Evolutionary conservation across 352 stramenopile species (phyloP), one percentile per base, ranked within the genome.

Genomic region (Pythium vanterpoolii): DNA sequence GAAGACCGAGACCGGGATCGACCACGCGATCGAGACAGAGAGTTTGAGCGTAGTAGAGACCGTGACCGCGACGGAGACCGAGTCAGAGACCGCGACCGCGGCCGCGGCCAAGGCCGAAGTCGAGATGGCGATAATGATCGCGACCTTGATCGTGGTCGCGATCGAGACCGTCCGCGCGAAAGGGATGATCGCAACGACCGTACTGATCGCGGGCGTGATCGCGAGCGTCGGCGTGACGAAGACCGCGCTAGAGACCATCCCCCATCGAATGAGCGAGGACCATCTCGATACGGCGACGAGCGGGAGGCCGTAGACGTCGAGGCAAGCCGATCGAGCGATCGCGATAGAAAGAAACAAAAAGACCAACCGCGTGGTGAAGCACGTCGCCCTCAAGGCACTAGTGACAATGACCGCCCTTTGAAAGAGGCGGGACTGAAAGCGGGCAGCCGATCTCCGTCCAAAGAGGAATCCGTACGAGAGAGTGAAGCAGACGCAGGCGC

Each of bases 31-130:
- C 14, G 31, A 9, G 26, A 49, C 51, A 23, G 24, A 36, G 50
- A 57, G 24, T 47, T 62, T 19, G 52, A 64, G 10, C 27, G n/a
- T 36, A 33, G 50, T 21, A 43, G 47, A 6, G 56, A 72, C 16
- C 50, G 39, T 27, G 23, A 40, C 30, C 55, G 31, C 1, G 45
- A 56, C 13, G 26, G 26, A 6, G 39, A 49, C 31, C 52, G 39
- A 40, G 39, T 39, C 13, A 21, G 30, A 11, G 21, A 50, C 21
- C 23, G 31, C 19, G 33, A 53, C 31, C 55, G 33, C 24, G 33
- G 42, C 2, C 11, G 26, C 21, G 58, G n/a, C n/a, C n/a, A n/a
- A n/a, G n/a, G n/a, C n/a, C n/a, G n/a, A n/a, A n/a, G n/a, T n/a
- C n/a, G n/a, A n/a, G n/a, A n/a, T n/a, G n/a, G n/a, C n/a, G n/a